Conservation (phyloP, 257 asterid species). For the Salvia hispanica region DNA sequence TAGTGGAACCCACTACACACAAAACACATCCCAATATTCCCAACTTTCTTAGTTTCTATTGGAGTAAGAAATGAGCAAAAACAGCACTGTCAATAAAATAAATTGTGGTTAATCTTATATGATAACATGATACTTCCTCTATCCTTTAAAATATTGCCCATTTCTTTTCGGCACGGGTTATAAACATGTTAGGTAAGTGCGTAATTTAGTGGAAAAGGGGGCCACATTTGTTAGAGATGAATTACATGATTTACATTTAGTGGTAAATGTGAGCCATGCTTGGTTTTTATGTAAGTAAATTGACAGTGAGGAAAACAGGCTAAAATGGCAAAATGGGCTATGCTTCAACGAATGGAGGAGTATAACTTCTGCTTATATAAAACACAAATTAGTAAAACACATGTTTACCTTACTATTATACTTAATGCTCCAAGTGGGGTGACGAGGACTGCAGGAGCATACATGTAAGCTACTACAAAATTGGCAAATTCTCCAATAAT, state of each 20-base stretch:
- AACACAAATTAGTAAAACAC: not conserved
- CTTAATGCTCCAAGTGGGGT: constrained; percentile 87
- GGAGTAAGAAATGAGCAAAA: constrained; percentile 72
- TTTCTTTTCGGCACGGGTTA: no score
- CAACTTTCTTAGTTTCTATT: constrained; percentile 64
- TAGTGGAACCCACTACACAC: constrained; percentile 70
- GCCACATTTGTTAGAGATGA: no score
- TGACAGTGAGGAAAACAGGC: no score
- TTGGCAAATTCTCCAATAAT: constrained; percentile 75
- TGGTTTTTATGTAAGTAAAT: no score
- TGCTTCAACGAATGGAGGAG: no score
- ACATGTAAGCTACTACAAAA: constrained; percentile 59
- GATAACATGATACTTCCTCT: not conserved
- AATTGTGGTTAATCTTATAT: constrained; percentile 18
- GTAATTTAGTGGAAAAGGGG: no score
- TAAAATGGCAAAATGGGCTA: no score
- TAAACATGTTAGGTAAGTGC: no score
- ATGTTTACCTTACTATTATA: constrained; percentile 70
- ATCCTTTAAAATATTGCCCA: no score
- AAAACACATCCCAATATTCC: constrained; percentile 77
- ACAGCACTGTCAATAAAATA: constrained; percentile 60
- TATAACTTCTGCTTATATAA: constrained; percentile 4
- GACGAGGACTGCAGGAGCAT: constrained; percentile 87
- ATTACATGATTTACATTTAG: no score
- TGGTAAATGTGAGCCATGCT: no score